Evolutionary conservation across 129 eudicot genomes (phyloP).

Genomic region (Saussurea involucrata): DNA sequence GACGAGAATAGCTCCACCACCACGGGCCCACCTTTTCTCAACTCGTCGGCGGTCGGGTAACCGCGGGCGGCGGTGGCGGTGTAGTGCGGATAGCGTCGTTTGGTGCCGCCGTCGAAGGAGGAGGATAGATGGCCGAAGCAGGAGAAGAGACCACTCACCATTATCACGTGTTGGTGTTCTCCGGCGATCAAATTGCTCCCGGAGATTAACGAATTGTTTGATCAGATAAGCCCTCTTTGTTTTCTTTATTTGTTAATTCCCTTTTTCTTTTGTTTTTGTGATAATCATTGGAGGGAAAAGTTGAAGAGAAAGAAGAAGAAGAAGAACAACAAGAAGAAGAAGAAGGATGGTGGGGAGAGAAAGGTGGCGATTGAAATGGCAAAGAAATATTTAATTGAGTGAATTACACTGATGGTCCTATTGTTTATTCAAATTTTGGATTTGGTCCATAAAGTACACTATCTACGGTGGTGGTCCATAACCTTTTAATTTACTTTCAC

Average conservation of each 20-base stretch:
- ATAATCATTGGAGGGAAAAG: not conserved
- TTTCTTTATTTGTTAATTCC: not conserved
- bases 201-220: not conserved
- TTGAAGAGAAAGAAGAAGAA: not conserved
- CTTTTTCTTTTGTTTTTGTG: not conserved
- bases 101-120: not conserved
- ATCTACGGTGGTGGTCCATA: too few relatives aligned
- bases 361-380: constrained; percentile 32
- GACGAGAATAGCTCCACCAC: constrained; percentile 89
- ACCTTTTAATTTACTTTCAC: too few relatives aligned
- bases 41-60: constrained; percentile 40
- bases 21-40: constrained; percentile 47
- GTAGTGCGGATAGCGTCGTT: not conserved
- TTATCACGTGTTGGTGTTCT: constrained; percentile 21
- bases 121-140: constrained; percentile 45
- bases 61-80: constrained; percentile 29
- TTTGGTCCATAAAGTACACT: too few relatives aligned
- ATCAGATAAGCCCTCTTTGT: not conserved
- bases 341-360: constrained; percentile 28
- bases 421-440: too few relatives aligned
- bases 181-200: constrained; percentile 19
- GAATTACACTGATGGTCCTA: too few relatives aligned
- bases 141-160: constrained; percentile 61
- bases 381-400: not conserved
- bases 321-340: not conserved